Percentiles rank a stretch among this genome's conserved stretches.
Evolutionary conservation across 106 monocot species (phyloP).

Genomic region (Acorus gramineus): DNA sequence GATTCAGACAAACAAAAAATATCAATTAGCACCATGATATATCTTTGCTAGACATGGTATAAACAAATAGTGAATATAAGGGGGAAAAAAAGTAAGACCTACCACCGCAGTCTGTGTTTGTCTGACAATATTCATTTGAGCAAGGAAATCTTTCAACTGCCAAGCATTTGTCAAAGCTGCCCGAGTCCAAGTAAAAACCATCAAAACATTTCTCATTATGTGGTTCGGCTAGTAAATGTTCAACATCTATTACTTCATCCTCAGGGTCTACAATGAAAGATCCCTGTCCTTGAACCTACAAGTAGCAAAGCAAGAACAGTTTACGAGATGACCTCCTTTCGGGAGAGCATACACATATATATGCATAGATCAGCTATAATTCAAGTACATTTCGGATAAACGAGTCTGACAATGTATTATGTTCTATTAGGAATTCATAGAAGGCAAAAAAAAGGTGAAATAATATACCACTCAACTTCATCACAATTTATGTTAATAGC

Average conservation of each 20-base stretch:
- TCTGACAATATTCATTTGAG: neutral
- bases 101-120: slow-evolving; percentile 6
- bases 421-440: too few relatives aligned
- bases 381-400: neutral
- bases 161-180: neutral
- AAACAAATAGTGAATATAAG: neutral
- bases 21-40: too few relatives aligned
- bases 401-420: too few relatives aligned
- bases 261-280: slow-evolving; percentile 1
- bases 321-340: neutral
- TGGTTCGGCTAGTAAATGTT: slow-evolving; percentile 13
- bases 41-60: too few relatives aligned
- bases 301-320: neutral
- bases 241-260: slow-evolving; percentile 16
- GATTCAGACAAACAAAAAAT: too few relatives aligned
- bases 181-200: slow-evolving; percentile 2
- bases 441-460: too few relatives aligned
- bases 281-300: slow-evolving; percentile 13
- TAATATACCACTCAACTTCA: too few relatives aligned
- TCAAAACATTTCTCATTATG: slow-evolving; percentile 2
- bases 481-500: too few relatives aligned
- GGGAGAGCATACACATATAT: neutral
- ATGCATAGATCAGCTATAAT: neutral
- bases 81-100: neutral
- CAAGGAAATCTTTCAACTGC: slow-evolving; percentile 8